phyloP scores from a whole-genome alignment of 345 rosid species.

The Geranium rotundifolium region DNA sequence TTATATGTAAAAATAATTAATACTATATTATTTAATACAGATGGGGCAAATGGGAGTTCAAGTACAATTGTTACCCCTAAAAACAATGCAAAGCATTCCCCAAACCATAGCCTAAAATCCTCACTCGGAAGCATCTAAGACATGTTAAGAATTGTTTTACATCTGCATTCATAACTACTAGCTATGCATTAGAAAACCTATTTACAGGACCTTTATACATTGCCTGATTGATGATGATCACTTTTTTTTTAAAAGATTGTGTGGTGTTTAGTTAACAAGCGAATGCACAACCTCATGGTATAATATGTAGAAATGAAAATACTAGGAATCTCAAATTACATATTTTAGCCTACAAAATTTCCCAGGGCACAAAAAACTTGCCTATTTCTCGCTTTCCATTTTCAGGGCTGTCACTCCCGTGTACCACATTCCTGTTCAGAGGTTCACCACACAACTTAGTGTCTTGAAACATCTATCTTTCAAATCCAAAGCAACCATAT shows the following conservation, averaged over 20 bases:
- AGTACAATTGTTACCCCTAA: too few relatives aligned
- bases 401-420: conserved; percentile 96
- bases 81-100: too few relatives aligned
- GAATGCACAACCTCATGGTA: background rate
- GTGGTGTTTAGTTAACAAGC: background rate
- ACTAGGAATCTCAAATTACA: background rate
- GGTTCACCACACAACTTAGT: conserved; percentile 11
- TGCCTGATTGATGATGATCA: background rate
- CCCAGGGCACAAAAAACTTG: background rate
- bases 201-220: background rate
- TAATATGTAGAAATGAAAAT: background rate
- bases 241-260: background rate
- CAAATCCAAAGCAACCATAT: background rate
- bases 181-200: background rate
- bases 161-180: too few relatives aligned
- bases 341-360: background rate
- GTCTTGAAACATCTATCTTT: background rate
- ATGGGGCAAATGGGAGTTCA: too few relatives aligned
- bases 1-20: too few relatives aligned
- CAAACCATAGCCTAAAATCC: too few relatives aligned
- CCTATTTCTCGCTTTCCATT: conserved; percentile 78
- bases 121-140: background rate
- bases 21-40: too few relatives aligned
- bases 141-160: too few relatives aligned
- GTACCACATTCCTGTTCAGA: conserved; percentile 72